phyloP scores from a whole-genome alignment of 139 green algal genomes.

The Ulvella scutata region DNA sequence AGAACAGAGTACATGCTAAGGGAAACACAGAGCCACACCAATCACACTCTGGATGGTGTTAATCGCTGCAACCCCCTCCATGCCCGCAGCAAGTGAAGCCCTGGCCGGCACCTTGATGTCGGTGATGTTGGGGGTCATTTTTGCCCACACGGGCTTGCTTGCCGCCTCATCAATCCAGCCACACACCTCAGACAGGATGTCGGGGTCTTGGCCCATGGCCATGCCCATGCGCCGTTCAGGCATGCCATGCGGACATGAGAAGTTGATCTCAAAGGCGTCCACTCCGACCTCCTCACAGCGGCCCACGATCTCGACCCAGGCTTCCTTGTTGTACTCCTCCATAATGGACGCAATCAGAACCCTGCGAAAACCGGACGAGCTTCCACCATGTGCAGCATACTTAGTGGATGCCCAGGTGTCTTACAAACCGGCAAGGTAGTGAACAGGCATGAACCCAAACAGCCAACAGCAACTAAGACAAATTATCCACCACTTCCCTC shows the following conservation, averaged over 20 bases:
- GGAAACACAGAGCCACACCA: too few species aligned
- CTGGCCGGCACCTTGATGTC: conserved; percentile 61
- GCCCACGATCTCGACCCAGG: conserved; percentile 89
- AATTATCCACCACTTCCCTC: too few species aligned
- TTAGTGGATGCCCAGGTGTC: too few species aligned
- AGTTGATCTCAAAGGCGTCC: conserved; percentile 96
- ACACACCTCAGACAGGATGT: conserved; percentile 21
- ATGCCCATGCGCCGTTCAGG: conserved; percentile 47
- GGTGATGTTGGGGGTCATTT: conserved; percentile 99
- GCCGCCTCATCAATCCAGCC: conserved; percentile 75
- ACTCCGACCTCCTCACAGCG: conserved; percentile 71
- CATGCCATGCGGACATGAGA: conserved; percentile 81
- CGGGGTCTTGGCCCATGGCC: conserved; percentile 61
- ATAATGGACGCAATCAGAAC: conserved; percentile 93
- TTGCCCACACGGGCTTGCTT: conserved; percentile 87
- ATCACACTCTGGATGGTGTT: conserved; percentile 85
- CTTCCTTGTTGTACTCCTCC: conserved; percentile 57
- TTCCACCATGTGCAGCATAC: background rate
- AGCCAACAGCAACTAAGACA: too few species aligned
- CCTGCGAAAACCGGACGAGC: conserved; percentile 9
- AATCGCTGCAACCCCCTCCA: conserved; percentile 63
- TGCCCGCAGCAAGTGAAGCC: conserved; percentile 22
- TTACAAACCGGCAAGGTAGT: too few species aligned
- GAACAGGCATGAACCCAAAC: too few species aligned
- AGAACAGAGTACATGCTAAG: too few species aligned